Evolutionary conservation across 441 rosid species (phyloP).

Genomic region (Corymbia calophylla): DNA sequence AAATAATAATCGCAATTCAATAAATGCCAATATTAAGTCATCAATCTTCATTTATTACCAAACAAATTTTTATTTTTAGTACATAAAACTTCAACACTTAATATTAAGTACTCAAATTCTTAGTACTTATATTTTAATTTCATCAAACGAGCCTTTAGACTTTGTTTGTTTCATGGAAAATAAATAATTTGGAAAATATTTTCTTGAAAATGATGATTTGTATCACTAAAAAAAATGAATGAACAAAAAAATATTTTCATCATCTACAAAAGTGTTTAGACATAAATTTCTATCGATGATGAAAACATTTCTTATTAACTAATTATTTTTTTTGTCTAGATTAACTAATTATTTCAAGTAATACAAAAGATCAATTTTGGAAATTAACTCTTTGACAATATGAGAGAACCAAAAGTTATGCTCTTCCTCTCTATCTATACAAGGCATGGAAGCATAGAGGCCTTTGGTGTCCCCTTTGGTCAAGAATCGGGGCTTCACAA

Average conservation of each 20-base stretch:
- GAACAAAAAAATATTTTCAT: neutral
- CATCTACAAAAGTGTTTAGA: neutral
- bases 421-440: neutral
- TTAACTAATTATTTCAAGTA: neutral
- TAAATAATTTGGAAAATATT: neutral
- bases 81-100: neutral
- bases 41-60: neutral
- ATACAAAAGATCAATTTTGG: neutral
- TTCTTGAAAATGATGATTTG: neutral
- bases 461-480: neutral
- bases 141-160: neutral
- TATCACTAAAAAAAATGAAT: neutral
- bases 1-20: neutral
- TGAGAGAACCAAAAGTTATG: neutral
- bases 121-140: neutral
- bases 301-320: fast-evolving
- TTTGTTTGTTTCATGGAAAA: neutral
- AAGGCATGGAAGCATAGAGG: no score
- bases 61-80: neutral
- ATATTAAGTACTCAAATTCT: neutral
- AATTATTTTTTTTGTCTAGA: neutral
- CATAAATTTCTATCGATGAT: fast-evolving
- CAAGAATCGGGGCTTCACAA: neutral
- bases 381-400: neutral
- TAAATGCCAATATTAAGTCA: neutral